Base-by-base conservation (phyloP, 2,329 filamentous ascomycete species). In the Fonsecaea erecta region DNA sequence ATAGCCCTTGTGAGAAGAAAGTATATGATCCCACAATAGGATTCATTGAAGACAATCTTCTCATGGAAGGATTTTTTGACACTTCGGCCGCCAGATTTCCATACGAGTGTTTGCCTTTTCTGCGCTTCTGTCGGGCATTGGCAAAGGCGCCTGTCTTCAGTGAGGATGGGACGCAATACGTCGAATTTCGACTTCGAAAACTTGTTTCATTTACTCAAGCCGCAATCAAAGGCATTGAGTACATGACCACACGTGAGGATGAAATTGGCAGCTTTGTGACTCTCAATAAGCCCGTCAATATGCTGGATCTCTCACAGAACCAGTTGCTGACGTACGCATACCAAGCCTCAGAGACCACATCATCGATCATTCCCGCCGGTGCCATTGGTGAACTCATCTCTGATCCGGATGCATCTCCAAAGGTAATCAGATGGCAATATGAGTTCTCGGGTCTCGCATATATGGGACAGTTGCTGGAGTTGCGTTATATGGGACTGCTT, bases 221-320 rank as follows among this genome's bases (percentile, higher is more conserved):
- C 12, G 83, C 97, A n/a, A 89, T 91, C 0, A 78, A 84, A 0
- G 78, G 85, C 34, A 97, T 96, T 75, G 84, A 85, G 48, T 97
- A 96, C 71, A 86, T 89, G 66, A 86, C 93, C 12, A 88, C 90
- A 43, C 88, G 90, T 60, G 93, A 97, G 77, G 92, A 97, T 69
- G 91, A 95, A 65, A 93, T 95, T 70, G 87, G 86, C 28, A 95
- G 96, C 71, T 87, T 86, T 18, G 90, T 97, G 66, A 83, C 86
- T 66, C 84, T 97, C 73, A 70, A 78, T 52, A 76, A 79, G 16
- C 76, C 82, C 16, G 88, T 92, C 68, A 81, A 83, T 55, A 78
- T 81, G 75, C 74, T 80, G 28, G 76, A 77, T 26, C 69, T 74
- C 3, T 68, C 72, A 18, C 66, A 72, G 12, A 71, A 67, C 48